These are phyloP conservation scores for Datisca glomerata DNA, from an alignment of 306 rosid species.

Conservation along the genomic window DNA sequence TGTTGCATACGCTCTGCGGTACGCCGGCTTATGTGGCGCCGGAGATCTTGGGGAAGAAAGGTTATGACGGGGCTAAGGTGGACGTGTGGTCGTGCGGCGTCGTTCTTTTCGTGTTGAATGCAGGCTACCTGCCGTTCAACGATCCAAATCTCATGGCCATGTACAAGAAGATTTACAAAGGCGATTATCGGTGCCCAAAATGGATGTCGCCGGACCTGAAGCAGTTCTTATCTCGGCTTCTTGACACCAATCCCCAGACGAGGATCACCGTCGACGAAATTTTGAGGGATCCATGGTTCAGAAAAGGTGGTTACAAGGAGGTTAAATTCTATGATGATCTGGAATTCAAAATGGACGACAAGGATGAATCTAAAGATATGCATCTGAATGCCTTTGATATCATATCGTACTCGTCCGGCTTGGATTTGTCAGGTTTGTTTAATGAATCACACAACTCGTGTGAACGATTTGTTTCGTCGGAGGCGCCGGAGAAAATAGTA, in stretches of 20 bases:
- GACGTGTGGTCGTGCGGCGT: slow-evolving; percentile 74
- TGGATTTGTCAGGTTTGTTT: slow-evolving; percentile 50
- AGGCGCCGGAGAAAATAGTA: slow-evolving; percentile 25
- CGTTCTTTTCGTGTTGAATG: slow-evolving; percentile 40
- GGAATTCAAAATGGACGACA: slow-evolving; percentile 16
- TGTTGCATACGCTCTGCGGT: slow-evolving; percentile 66
- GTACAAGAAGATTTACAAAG: slow-evolving; percentile 63
- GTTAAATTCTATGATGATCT: slow-evolving; percentile 16
- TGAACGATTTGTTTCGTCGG: slow-evolving; percentile 25
- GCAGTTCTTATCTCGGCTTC: slow-evolving; percentile 32
- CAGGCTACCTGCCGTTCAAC: slow-evolving; percentile 68
- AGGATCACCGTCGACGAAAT: slow-evolving; percentile 55
- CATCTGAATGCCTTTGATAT: slow-evolving; percentile 60
- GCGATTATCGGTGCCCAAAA: slow-evolving; percentile 54
- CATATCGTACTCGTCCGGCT: slow-evolving; percentile 44
- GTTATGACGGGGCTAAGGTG: slow-evolving; percentile 62
- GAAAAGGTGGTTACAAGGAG: slow-evolving; percentile 29
- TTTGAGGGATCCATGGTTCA: slow-evolving; percentile 46
- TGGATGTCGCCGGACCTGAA: slow-evolving; percentile 50
- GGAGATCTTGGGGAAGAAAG: slow-evolving; percentile 54
- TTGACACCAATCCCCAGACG: slow-evolving; percentile 45
- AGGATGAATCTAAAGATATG: slow-evolving; percentile 10
- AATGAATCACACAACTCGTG: slow-evolving; percentile 2
- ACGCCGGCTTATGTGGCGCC: slow-evolving; percentile 89
- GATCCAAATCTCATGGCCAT: slow-evolving; percentile 59